Evolutionary conservation across 1,139 yeast species (phyloP).

Genomic region (Komagataea norvegica): DNA sequence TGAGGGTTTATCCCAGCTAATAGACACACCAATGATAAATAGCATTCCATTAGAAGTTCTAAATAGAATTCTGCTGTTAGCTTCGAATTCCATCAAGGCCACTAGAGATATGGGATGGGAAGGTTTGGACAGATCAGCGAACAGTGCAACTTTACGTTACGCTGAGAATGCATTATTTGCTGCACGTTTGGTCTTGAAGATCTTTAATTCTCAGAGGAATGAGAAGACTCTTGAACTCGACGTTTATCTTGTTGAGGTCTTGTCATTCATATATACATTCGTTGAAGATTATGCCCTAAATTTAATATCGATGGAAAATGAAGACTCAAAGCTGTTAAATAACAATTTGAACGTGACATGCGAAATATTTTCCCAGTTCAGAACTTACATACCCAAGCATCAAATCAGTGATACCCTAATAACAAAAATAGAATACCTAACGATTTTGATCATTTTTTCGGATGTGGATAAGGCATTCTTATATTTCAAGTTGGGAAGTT

Average conservation of each 20-base stretch:
- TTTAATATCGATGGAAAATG: constrained; percentile 7
- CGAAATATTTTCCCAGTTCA: constrained; percentile 19
- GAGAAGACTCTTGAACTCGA: constrained; percentile 45
- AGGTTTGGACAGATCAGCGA: too few species aligned
- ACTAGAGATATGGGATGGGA: constrained; percentile 15
- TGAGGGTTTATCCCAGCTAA: constrained; percentile 21
- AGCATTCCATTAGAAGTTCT: constrained; percentile 24
- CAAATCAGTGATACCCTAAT: constrained; percentile 42
- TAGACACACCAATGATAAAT: constrained; percentile 14
- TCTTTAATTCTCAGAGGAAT: constrained; percentile 37
- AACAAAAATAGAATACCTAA: constrained; percentile 48
- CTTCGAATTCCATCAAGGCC: constrained; percentile 24
- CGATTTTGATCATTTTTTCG: constrained; percentile 36
- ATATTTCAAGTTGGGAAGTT: constrained; percentile 31
- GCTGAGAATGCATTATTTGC: constrained; percentile 35
- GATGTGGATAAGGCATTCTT: constrained; percentile 13
- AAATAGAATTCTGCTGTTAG: constrained; percentile 26
- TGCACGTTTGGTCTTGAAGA: constrained; percentile 37
- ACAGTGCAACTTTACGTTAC: constrained; percentile 2
- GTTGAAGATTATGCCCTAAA: constrained; percentile 36
- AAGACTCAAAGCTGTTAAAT: constrained; percentile 9
- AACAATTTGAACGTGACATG: constrained; percentile 16
- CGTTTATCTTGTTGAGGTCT: constrained; percentile 36
- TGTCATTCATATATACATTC: constrained; percentile 36
- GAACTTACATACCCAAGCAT: constrained; percentile 19